A percentile compares a stretch with the other conserved stretches of the same genome.
These are phyloP conservation scores for Steccherinum ochraceum DNA, from an alignment of 768 basidiomycete species.

Conservation along the genomic window DNA sequence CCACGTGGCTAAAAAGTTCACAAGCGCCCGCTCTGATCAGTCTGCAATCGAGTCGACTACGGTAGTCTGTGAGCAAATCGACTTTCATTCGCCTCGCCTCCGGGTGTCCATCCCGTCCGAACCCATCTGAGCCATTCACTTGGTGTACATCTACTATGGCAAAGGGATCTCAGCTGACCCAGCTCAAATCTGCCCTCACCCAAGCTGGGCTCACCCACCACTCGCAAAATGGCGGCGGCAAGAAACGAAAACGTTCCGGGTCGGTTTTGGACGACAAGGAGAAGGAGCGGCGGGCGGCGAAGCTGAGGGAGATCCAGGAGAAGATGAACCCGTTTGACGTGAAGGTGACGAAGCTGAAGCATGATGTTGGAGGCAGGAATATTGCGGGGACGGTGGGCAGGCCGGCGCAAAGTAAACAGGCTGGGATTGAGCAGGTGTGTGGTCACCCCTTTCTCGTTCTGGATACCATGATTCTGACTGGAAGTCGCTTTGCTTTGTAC, in stretches of 20 bases:
- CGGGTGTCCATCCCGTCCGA: too few relatives aligned
- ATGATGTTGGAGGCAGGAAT: conserved; percentile 86
- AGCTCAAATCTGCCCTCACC: conserved; percentile 81
- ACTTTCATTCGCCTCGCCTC: too few relatives aligned
- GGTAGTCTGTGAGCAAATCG: too few relatives aligned
- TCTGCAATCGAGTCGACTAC: too few relatives aligned
- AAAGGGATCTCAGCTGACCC: conserved; percentile 84
- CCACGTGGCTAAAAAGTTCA: too few relatives aligned
- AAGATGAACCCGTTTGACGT: conserved; percentile 92
- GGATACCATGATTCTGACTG: not conserved
- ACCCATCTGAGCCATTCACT: too few relatives aligned
- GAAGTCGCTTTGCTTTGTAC: conserved; percentile 6
- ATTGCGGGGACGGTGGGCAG: conserved; percentile 77
- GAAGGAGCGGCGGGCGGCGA: conserved; percentile 75
- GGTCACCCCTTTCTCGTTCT: not conserved
- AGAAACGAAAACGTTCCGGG: conserved; percentile 39
- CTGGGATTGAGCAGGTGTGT: conserved; percentile 82
- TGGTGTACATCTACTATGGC: too few relatives aligned
- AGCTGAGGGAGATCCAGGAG: conserved; percentile 77
- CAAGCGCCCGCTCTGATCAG: too few relatives aligned
- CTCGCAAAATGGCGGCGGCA: conserved; percentile 55
- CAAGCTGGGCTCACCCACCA: conserved; percentile 71
- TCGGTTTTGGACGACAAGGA: conserved; percentile 58
- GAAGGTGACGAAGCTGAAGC: conserved; percentile 87
- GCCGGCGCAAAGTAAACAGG: conserved; percentile 85